These are phyloP conservation scores for Gastrolobium villosum DNA, from an alignment of 306 rosid genomes.

Conservation along the genomic window DNA sequence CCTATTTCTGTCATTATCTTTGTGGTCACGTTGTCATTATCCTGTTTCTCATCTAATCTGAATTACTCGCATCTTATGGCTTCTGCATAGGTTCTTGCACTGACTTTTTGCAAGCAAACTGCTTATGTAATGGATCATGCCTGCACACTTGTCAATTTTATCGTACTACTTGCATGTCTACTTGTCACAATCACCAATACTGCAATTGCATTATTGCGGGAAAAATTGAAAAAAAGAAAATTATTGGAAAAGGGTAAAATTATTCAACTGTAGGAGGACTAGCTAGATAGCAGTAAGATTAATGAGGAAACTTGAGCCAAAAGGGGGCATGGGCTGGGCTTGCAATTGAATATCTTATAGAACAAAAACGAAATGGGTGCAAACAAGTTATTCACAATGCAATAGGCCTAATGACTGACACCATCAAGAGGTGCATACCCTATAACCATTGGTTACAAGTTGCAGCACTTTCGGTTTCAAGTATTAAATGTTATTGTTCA, in stretches of 20 bases:
- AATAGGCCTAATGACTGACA: constrained; percentile 1
- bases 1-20: constrained; percentile 17
- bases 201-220: constrained; percentile 35
- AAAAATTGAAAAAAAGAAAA: not conserved
- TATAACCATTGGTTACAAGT: not conserved
- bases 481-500: not conserved
- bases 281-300: not conserved
- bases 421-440: not conserved
- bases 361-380: not conserved
- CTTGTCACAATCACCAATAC: constrained; percentile 41
- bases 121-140: constrained; percentile 47
- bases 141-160: constrained; percentile 18
- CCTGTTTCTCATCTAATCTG: constrained; percentile 7
- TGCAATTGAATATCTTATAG: not conserved
- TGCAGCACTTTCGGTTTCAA: not conserved
- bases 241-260: not conserved
- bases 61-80: constrained; percentile 39
- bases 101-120: constrained; percentile 42
- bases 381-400: not conserved
- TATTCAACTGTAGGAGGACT: not conserved
- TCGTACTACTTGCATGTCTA: constrained; percentile 27
- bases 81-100: constrained; percentile 26
- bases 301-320: not conserved
- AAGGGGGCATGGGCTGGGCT: constrained; percentile 34
- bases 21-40: constrained; percentile 16